Evolutionary conservation across 352 stramenopile species (phyloP), one percentile per base, ranked within the genome.

Genomic region (Pythium aristosporum): DNA sequence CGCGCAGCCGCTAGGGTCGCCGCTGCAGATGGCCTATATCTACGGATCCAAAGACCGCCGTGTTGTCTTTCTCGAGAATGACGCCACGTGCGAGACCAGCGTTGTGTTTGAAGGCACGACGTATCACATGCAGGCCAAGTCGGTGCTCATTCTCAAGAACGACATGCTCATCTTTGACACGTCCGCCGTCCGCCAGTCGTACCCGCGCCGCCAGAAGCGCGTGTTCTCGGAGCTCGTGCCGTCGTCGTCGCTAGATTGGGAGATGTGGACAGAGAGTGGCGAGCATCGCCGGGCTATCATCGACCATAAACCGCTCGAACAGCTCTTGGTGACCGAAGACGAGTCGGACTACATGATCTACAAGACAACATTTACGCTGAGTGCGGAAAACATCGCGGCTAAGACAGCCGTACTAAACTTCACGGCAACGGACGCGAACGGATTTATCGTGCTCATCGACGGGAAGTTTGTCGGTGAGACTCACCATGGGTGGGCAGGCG

Each of bases 291-390:
- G 76, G 42, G 63, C 53, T 8, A 65, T 88, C 9, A 39, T 80
- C 10, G 69, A 68, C 18, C 66, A 76, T 8, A 68, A 56, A 13
- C 79, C 79, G 5, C 20, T 81, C 21, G 82, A 91, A 43, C 82
- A 91, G 41, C 67, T 91, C 28, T 68, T 51, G 13, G 63, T 91
- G 51, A 91, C 82, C 6, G 58, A 46, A 9, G 82, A 91, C 30
- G 62, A 67, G 63, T 77, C 82, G 2, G 82, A 91, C 54, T 88
- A 88, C 61, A 53, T 91, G 57, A 82, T 71, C 15, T 91, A 91
- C 60, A 73, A 86, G 68, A 89, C 74, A 8, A 76, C 25, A 6
- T 79, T 90, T 49, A 55, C 55, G 0, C 16, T 72, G 32, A 63
- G 63, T 21, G 43, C 21, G 1, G 34, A 61, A 8, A 21, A 49